These are phyloP conservation scores for Mycena haematopus DNA, from an alignment of 768 basidiomycete species.

Conservation along the genomic window DNA sequence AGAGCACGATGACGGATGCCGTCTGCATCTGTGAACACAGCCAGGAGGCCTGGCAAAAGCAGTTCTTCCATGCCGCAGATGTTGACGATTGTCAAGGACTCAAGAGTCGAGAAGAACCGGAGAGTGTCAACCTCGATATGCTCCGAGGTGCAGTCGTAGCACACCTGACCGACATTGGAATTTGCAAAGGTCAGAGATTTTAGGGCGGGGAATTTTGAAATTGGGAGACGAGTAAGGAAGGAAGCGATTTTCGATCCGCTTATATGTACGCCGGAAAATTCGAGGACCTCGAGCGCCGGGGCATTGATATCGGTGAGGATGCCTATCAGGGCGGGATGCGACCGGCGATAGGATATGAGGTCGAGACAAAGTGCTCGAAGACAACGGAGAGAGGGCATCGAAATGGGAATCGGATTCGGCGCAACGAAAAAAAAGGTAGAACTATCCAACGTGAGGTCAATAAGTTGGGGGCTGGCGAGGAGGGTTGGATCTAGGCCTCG, in stretches of 20 bases:
- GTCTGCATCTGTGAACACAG: not conserved
- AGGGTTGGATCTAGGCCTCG: not conserved
- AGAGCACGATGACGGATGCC: not conserved
- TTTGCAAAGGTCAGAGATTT: conserved; percentile 13
- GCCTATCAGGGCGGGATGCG: not conserved
- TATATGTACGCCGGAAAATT: conserved; percentile 9
- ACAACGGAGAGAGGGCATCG: conserved; percentile 4
- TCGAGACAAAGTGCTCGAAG: conserved; percentile 4
- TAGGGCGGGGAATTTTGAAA: conserved; percentile 5
- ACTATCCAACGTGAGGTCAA: conserved; percentile 9
- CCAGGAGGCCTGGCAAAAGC: conserved; percentile 4
- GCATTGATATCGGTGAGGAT: not conserved
- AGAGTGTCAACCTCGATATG: not conserved
- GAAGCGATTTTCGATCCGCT: not conserved
- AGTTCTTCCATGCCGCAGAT: not conserved
- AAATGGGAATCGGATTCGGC: not conserved
- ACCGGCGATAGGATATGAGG: too few relatives aligned
- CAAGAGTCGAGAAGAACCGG: not conserved
- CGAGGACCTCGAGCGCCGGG: conserved; percentile 6
- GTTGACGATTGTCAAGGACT: conserved; percentile 6
- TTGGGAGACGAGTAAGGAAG: not conserved
- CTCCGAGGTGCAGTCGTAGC: not conserved
- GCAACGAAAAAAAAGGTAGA: conserved; percentile 1
- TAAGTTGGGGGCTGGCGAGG: conserved; percentile 4
- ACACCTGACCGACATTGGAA: not conserved